Base-by-base conservation (phyloP, 768 basidiomycete species). In the Lenzites betulinus region DNA sequence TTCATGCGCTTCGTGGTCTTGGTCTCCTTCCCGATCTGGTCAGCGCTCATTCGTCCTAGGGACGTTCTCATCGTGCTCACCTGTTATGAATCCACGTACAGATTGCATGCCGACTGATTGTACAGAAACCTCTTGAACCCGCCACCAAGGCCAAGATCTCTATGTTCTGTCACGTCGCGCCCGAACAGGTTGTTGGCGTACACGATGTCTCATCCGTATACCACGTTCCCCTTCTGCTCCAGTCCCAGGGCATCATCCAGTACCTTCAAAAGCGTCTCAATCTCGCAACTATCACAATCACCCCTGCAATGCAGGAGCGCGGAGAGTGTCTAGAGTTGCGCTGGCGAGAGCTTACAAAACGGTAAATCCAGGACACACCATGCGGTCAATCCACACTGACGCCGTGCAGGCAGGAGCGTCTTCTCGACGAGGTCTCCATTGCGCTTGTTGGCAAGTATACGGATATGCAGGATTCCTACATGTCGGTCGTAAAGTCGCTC, bases 401-500 rank as follows among this genome's bases (percentile, higher is more conserved):
- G 13, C 59, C 9, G 22, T 60, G 33, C 64, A 98, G 96, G n/a
- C 93, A 95, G 74, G 96, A 98, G 72, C 86, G 95, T 41, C 79
- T 94, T 6, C 96, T 89, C 71, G 95, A 98, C 67, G 82, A 83
- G 9, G 94, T 97, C 46, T 85, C 84, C 46, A 90, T 99, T 63
- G 93, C 89, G 22, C 80, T 99, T 52, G 95, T 99, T 16, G 96
- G 96, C 46, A 99, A 99, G 76, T 99, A 99, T 78, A 98, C 95
- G 13, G 88, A 93, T 65, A 79, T 98, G 48, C 92, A 94, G 75
- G 96, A 99, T 74, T 97, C 95, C 26, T 99, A 99, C 73, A 98
- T 98, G 93, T 94, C 92, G 28, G 96, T 99, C 57, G 88, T 87
- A 69, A 99, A 99, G 79, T 86, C 97, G 22, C 80, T 99, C 36